Base-by-base conservation (phyloP, 1,284 basidiomycete genomes). In the Phlebopus sp. region DNA sequence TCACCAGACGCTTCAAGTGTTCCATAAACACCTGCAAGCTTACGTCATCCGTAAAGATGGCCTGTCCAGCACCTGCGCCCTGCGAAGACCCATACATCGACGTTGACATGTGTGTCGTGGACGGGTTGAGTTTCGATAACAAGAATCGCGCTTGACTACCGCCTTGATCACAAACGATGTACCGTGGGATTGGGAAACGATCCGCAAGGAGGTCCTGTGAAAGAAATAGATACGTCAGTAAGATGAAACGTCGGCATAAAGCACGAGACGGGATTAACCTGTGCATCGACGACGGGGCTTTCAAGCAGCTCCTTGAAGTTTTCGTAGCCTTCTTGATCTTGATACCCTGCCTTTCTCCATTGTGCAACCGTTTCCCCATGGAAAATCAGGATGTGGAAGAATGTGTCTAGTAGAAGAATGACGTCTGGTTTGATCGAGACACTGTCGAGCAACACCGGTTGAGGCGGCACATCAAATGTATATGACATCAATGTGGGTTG, bases 381-480 rank as follows among this genome's bases (percentile, higher is more conserved):
- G 89, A 97, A 99, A 71, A 99, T 99, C 62, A 99, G 87, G 59
- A 99, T 97, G 69, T 99, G 97, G 92, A 99, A 99, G 82, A 97
- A 99, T 3, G 97, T 99, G 66, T 99, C 97, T 54, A 99, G 86
- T n/a, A 99, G 81, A 31, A 99, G 82, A 58, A 99, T 90, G 56
- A 95, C 92, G 62, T 99, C 96, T 40, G 91, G 90, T 67, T 96
- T 93, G 74, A 99, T 98, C 42, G 95, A 98, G 30, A 99, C 88
- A 50, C 92, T 96, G 75, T 99, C 97, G 41, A 99, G 84, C 29
- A 99, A 76, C 32, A 99, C 96, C 7, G 97, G 97, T 60, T 95
- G 90, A 19, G 97, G 89, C 13, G 85, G 79, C 2, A 76, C 75
- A 64, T 99, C 97, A 65, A 99, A 92, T 11, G 90, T 90, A 72